These are phyloP conservation scores for Volvox africanus DNA, from an alignment of 139 green algal genomes.

Conservation along the genomic window DNA sequence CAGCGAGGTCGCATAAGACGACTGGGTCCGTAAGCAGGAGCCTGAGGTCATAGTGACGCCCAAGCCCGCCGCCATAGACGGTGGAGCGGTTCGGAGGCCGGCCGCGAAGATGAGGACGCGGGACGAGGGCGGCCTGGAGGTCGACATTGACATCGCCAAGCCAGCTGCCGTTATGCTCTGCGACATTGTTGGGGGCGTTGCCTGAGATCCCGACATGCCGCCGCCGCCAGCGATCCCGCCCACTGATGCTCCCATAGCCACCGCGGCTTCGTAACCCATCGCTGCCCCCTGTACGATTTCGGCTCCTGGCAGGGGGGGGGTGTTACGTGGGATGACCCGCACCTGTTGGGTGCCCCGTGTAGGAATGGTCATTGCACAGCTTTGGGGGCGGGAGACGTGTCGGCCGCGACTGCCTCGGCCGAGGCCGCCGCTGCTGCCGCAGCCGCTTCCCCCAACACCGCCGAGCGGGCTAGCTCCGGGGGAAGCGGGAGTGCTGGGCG, in stretches of 20 bases:
- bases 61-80: slow-evolving; percentile 4
- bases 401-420: background rate
- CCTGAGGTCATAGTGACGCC: background rate
- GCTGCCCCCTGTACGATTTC: too few species aligned
- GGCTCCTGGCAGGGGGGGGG: too few species aligned
- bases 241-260: background rate
- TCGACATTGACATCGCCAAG: background rate
- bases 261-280: background rate
- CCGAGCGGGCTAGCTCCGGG: background rate
- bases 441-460: background rate
- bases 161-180: slow-evolving; percentile 16
- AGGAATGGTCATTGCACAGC: background rate
- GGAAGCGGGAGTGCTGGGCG: background rate
- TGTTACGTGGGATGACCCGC: background rate
- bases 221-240: too few species aligned
- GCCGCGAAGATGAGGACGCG: slow-evolving; percentile 11
- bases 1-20: background rate
- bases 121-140: background rate
- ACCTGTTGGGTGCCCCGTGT: background rate
- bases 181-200: background rate
- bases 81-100: slow-evolving; percentile 5
- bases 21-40: background rate
- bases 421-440: background rate
- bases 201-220: background rate
- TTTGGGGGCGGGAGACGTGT: background rate